Evolutionary conservation across 805 yeast species (phyloP), one percentile per base, ranked within the genome.

Genomic region (Cyberlindnera euphorbiiphila): DNA sequence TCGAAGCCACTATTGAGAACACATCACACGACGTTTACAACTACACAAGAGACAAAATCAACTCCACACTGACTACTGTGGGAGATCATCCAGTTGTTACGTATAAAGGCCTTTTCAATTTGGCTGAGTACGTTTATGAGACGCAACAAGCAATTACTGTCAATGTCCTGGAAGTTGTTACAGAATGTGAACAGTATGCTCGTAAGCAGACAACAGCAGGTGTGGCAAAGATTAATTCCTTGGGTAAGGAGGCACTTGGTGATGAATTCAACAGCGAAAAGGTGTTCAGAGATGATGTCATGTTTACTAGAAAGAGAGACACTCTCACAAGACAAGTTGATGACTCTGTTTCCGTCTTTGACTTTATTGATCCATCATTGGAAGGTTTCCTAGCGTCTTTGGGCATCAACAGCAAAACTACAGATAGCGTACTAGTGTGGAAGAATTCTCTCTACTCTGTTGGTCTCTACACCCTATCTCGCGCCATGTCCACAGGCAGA

Each of bases 291-390:
- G 72, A 83, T 9, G 79, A 77, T 20, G 71, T 83, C 26, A 93
- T 93, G 98, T 91, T 88, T 53, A 76, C 87, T 2, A 77, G 87
- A 48, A 71, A 71, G 40, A 74, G 71, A 26, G 96, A 93, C 51
- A 59, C 71, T 5, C 60, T 79, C 23, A 68, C 74, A 24, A 74
- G 81, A 45, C 69, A 72, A 26, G 65, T 89, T 19, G 68, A 74
- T 32, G 76, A 76, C 18, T 71, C 74, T 15, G 68, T 91, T 17
- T 76, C 81, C 10, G 27, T 85, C 5, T 37, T 68, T n/a, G 97
- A 93, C 61, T 79, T 88, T 49, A 67, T 89, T 53, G 95, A 89
- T 48, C 85, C 95, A 5, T 71, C 83, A 0, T 57, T 77, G 43
- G 83, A 79, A 26, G 74, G 82, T 4, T 72, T 81, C 41, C 54